Conservation (phyloP, 306 rosid species). For the Casuarina cunninghamiana region DNA sequence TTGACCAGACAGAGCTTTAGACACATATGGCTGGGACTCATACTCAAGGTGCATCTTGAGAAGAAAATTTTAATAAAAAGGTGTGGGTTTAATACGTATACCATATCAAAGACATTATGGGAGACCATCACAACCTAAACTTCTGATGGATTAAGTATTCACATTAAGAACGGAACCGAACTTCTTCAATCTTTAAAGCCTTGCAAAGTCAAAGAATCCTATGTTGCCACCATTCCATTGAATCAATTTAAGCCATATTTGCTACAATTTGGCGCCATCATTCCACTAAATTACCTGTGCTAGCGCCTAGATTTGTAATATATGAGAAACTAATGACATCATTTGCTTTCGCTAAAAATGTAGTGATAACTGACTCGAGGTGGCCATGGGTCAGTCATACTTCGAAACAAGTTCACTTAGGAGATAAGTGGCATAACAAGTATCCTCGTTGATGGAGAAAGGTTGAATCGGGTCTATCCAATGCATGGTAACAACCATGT, state of each 20-base stretch:
- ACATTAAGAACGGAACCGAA: not conserved
- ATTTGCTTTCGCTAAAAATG: not conserved
- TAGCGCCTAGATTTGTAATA: not conserved
- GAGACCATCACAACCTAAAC: not conserved
- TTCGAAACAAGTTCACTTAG: not conserved
- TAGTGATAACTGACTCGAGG: not conserved
- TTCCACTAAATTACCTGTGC: not conserved
- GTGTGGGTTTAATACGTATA: not conserved
- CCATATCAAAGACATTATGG: not conserved
- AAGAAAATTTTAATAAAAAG: not conserved
- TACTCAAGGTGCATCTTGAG: not conserved
- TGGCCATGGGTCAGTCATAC: not conserved
- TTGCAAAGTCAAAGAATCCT: not conserved
- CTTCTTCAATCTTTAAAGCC: not conserved
- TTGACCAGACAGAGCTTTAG: not conserved
- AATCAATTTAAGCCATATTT: not conserved
- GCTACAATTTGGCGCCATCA: not conserved
- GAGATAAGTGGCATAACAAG: too few relatives aligned
- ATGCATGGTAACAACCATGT: too few relatives aligned
- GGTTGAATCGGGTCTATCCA: too few relatives aligned
- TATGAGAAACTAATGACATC: not conserved
- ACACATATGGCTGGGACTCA: not conserved
- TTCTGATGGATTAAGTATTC: not conserved
- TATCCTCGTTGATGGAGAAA: too few relatives aligned
- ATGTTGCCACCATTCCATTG: not conserved